Conservation (phyloP, 2,329 filamentous ascomycete genomes). For the Ascochyta clinopodiicola region DNA sequence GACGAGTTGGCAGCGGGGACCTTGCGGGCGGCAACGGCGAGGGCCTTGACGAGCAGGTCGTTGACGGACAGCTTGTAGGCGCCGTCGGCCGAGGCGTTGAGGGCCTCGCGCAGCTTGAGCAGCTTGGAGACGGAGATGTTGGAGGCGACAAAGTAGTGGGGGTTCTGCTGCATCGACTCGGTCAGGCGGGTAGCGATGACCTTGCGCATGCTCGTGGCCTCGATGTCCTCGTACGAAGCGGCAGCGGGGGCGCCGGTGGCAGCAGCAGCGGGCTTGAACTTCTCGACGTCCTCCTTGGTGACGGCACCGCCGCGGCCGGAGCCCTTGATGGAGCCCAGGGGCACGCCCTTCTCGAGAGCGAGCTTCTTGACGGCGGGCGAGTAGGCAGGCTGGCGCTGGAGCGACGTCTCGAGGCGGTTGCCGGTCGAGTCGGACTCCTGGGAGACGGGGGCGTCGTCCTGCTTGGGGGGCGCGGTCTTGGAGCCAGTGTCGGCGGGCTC, state of each 20-base stretch:
- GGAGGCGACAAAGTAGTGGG: slow-evolving; percentile 96
- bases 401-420: slow-evolving; percentile 79
- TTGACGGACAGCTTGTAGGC: slow-evolving; percentile 99
- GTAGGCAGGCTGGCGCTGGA: slow-evolving; percentile 81
- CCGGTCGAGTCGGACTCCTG: slow-evolving; percentile 76
- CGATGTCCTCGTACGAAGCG: slow-evolving; percentile 80
- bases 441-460: slow-evolving; percentile 61
- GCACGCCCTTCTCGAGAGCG: slow-evolving; percentile 83
- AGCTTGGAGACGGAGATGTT: slow-evolving; percentile 93
- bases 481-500: slow-evolving; percentile 66
- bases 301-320: slow-evolving; percentile 85
- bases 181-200: slow-evolving; percentile 90
- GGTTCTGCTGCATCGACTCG: slow-evolving; percentile 90
- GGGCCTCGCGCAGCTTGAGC: slow-evolving; percentile 90
- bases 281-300: slow-evolving; percentile 92
- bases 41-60: slow-evolving; percentile 98
- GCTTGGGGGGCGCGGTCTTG: slow-evolving; percentile 62
- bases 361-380: slow-evolving; percentile 78
- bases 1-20: slow-evolving; percentile 95
- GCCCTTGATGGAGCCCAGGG: slow-evolving; percentile 81
- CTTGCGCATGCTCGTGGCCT: slow-evolving; percentile 94
- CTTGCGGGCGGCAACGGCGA: slow-evolving; percentile 86
- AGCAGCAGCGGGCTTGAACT: slow-evolving; percentile 68
- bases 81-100: slow-evolving; percentile 87
- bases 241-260: slow-evolving; percentile 66